Base-by-base conservation (phyloP, 176 grass and related monocot species). In the Bromus sterilis region DNA sequence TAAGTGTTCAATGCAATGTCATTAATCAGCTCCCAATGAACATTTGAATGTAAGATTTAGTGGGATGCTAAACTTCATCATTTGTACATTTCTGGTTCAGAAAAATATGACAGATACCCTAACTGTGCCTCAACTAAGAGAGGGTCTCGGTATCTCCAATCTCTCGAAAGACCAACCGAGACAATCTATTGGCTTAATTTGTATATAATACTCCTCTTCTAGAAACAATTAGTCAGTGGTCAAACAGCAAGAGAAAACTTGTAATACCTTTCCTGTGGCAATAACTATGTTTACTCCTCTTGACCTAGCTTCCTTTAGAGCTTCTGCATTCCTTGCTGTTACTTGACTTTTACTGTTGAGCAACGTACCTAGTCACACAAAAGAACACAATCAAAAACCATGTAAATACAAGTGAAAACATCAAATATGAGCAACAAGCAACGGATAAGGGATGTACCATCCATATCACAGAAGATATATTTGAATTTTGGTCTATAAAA, bases 401-500 rank as follows among this genome's bases (percentile, higher is more conserved):
- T 48, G 15, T 48, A 49, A 65, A 37, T 56, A 79, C 68, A 63
- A 75, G 29, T 70, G 26, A 29, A 71, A 80, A 66, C 29, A 87
- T 73, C 46, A 75, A 85, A 66, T 34, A 87, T 77, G 61, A 33
- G 51, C 28, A 49, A 82, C 25, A 23, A 84, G 42, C 43, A 57
- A 83, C 35, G 37, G 40, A 42, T 75, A 55, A 83, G 67, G 44
- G 46, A 64, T 75, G 63, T 90, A 98, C 96, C 96, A 93, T 98
- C 96, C 93, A 98, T 85, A 85, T 98, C 96, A 80, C 93, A 98
- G 71, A 98, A 98, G 29, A 98, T 93, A 85, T 91, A 93, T 65
- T 84, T 93, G 85, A 95, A 98, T 70, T 98, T 98, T 71, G 92
- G 96, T 86, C 87, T 93, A 78, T 93, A 98, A 82, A 98, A 98